phyloP scores from a whole-genome alignment of 192 early-diverging fungal species.

The Haplosporangium gracile region DNA sequence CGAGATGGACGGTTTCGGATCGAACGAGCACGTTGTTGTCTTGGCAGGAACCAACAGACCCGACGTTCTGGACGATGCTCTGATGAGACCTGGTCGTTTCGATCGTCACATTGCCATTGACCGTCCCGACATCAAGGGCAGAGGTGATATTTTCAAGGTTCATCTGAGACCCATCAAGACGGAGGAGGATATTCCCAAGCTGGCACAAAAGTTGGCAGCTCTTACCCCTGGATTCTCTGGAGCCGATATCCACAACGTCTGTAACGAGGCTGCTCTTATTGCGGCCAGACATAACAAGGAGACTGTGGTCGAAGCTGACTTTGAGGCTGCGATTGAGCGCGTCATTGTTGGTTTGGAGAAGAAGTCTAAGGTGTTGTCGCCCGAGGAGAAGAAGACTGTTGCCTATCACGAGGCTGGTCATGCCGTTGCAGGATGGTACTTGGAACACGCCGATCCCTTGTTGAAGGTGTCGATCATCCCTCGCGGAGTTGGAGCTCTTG shows the following conservation, averaged over 20 bases:
- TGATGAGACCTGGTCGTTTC: conserved; percentile 98
- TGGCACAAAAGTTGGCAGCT: conserved; percentile 91
- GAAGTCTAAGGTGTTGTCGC: conserved; percentile 94
- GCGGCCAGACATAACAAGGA: conserved; percentile 88
- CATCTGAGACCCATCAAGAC: conserved; percentile 96
- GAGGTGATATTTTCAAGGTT: conserved; percentile 96
- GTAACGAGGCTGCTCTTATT: conserved; percentile 99
- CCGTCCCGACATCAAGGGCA: conserved; percentile 96
- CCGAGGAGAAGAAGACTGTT: conserved; percentile 99
- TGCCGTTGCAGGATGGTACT: conserved; percentile 98
- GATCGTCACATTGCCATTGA: conserved; percentile 99
- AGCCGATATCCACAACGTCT: conserved; percentile 98
- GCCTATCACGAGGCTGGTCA: conserved; percentile 99
- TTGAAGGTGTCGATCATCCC: conserved; percentile 99
- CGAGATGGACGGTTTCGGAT: conserved; percentile 99
- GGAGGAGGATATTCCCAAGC: conserved; percentile 79
- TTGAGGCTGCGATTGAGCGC: conserved; percentile 98
- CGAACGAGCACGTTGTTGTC: conserved; percentile 93
- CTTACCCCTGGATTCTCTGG: conserved; percentile 99
- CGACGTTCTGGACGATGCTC: conserved; percentile 97
- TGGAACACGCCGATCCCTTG: conserved; percentile 95
- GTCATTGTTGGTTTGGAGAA: conserved; percentile 99
- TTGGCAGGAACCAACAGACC: conserved; percentile 98
- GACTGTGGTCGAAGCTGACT: conserved; percentile 87
- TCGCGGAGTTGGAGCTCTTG: conserved; percentile 93